Evolutionary conservation across 306 rosid species (phyloP).

Genomic region (Astragalus membranaceus): DNA sequence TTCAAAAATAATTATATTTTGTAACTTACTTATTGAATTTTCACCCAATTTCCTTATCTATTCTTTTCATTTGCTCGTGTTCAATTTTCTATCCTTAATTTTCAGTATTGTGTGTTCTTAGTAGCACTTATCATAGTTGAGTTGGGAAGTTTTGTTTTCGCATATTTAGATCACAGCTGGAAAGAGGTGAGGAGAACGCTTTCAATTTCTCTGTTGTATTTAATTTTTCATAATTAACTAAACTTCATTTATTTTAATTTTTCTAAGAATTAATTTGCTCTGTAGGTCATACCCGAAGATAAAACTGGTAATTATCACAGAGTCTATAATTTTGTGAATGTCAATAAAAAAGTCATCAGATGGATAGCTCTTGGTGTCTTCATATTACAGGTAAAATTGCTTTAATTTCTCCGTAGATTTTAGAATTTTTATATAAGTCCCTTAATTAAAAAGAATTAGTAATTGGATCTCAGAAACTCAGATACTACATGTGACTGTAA

Average conservation of each 20-base stretch:
- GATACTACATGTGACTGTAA: no score
- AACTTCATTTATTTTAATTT: no score
- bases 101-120: conserved; percentile 18
- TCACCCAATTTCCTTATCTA: neutral
- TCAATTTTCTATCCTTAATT: neutral
- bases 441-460: no score
- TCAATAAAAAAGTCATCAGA: conserved; percentile 11
- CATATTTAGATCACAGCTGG: conserved; percentile 15
- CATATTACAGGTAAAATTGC: conserved; percentile 16
- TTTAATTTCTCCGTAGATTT: no score
- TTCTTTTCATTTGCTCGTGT: neutral
- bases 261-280: no score
- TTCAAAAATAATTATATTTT: neutral
- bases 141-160: conserved; percentile 3
- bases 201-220: neutral
- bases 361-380: conserved; percentile 20
- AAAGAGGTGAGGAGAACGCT: conserved; percentile 10
- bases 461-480: no score
- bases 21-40: neutral
- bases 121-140: conserved; percentile 5
- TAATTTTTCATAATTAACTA: no score
- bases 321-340: conserved; percentile 5
- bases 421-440: no score
- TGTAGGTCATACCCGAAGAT: conserved; percentile 10
- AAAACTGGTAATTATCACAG: neutral